Base-by-base conservation (phyloP, 2,329 filamentous ascomycete species). In the Epichloe brachyelytri region DNA sequence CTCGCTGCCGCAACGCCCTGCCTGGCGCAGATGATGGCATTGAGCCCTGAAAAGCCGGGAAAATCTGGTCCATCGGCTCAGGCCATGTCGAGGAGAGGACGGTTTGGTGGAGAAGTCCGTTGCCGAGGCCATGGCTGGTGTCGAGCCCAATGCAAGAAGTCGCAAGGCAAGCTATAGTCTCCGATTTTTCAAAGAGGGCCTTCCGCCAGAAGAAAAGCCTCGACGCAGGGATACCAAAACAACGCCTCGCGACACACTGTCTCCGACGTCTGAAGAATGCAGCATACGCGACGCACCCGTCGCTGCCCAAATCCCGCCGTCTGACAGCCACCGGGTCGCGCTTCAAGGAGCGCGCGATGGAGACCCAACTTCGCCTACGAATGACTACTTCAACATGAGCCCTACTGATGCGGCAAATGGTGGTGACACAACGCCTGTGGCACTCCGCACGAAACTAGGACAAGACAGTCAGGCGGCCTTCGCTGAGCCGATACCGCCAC, bases 141-240 rank as follows among this genome's bases (percentile, higher is more conserved):
- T 76, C n/a, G 80, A 83, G 58, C 78, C 72, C 58, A 82, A 78
- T 60, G 76, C 77, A 44, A 77, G 81, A 49, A 86, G 80, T 59
- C 77, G 81, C 57, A 85, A 84, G 64, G 77, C 81, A 39, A 84
- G 80, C 58, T 80, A 84, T 63, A 82, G 79, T 56, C 67, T 85
- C 52, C 73, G 81, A 2, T 81, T 84, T 59, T 85, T 85, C 69
- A 81, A 79, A 54, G 80, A 84, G 63, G 80, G 79, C 36, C 66
- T 83, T 17, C 78, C 79, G n/a, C 62, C 64, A 3, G 76, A 81
- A 49, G 78, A 83, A 43, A 77, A 76, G 59, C 61, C 65, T 41
- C 77, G 75, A 57, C 76, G 73, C 57, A 76, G 71, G 56, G 80
- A 80, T 11, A 63, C 63, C 34, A 69, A 60, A 44, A 54, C 58